Evolutionary conservation across 164 flowering plant genomes (phyloP).

Genomic region (Santalum album): DNA sequence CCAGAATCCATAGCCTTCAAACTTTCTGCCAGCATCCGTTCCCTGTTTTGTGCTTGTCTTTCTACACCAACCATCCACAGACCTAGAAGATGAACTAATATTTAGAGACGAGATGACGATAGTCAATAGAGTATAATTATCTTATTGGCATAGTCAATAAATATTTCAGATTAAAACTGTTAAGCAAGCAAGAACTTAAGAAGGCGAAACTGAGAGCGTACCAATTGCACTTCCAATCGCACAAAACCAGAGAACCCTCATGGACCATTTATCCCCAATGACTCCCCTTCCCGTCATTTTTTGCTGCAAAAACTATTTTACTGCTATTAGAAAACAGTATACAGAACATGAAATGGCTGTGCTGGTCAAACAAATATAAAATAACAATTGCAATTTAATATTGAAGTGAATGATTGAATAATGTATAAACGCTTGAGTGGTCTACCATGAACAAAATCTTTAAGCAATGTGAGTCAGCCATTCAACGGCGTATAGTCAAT

Average conservation of each 20-base stretch:
- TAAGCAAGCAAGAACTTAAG: not conserved
- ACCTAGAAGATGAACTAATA: constrained; percentile 29
- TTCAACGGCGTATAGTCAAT: too few relatives aligned
- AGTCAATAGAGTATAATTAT: not conserved
- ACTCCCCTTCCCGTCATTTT: constrained; percentile 55
- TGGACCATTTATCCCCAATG: constrained; percentile 81
- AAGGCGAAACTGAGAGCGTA: constrained; percentile 12
- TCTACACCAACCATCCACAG: constrained; percentile 79
- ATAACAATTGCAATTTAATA: not conserved
- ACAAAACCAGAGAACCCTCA: constrained; percentile 67
- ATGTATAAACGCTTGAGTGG: not conserved
- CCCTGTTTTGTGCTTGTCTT: constrained; percentile 62
- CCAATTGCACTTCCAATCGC: constrained; percentile 80
- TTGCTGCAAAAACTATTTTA: constrained; percentile 10
- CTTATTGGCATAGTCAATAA: not conserved
- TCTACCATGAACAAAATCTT: too few relatives aligned
- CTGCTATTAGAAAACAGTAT: constrained; percentile 1
- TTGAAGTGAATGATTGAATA: not conserved
- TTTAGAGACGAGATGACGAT: not conserved
- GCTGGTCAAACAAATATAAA: not conserved
- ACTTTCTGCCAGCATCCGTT: constrained; percentile 49
- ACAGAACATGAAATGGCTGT: not conserved
- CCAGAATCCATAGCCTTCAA: constrained; percentile 35
- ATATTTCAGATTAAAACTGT: not conserved
- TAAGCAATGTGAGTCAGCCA: too few relatives aligned